phyloP scores from a whole-genome alignment of 1,139 yeast species.

The Petasospora rhodanensis region DNA sequence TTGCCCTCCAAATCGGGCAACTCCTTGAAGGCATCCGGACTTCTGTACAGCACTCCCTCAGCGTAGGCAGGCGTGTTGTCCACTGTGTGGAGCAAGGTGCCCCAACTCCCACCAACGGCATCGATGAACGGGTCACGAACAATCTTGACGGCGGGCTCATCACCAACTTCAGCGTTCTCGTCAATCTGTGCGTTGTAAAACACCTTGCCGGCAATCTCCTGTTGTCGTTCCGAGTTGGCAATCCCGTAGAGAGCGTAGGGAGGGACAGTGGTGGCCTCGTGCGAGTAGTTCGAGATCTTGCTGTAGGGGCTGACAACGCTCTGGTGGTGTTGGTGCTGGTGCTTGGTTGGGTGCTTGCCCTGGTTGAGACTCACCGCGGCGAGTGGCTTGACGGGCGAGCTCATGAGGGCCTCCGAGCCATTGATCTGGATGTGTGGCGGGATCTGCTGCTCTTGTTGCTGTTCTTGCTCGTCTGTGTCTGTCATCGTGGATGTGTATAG shows the following conservation, averaged over 20 bases:
- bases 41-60: slow-evolving; percentile 22
- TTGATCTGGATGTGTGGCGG: too few species aligned
- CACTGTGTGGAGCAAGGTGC: slow-evolving; percentile 25
- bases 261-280: slow-evolving; percentile 38
- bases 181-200: too few species aligned
- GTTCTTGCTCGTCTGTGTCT: too few species aligned
- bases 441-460: too few species aligned
- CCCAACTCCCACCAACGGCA: slow-evolving; percentile 28
- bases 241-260: slow-evolving; percentile 56
- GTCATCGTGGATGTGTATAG: too few species aligned
- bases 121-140: slow-evolving; percentile 28
- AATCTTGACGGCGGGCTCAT: too few species aligned
- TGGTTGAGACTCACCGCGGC: too few species aligned
- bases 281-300: slow-evolving; percentile 26
- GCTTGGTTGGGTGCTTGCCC: too few species aligned
- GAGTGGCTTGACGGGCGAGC: too few species aligned
- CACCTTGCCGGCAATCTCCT: slow-evolving; percentile 3
- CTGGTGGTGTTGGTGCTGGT: too few species aligned
- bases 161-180: too few species aligned
- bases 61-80: slow-evolving; percentile 27
- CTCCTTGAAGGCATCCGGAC: slow-evolving; percentile 17
- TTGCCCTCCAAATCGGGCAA: slow-evolving; percentile 37
- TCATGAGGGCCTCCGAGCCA: too few species aligned
- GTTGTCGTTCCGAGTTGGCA: slow-evolving; percentile 36
- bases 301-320: slow-evolving; percentile 9